These are phyloP conservation scores for Pestalotiopsis sp. DNA, from an alignment of 2,329 filamentous ascomycete genomes.

Conservation along the genomic window DNA sequence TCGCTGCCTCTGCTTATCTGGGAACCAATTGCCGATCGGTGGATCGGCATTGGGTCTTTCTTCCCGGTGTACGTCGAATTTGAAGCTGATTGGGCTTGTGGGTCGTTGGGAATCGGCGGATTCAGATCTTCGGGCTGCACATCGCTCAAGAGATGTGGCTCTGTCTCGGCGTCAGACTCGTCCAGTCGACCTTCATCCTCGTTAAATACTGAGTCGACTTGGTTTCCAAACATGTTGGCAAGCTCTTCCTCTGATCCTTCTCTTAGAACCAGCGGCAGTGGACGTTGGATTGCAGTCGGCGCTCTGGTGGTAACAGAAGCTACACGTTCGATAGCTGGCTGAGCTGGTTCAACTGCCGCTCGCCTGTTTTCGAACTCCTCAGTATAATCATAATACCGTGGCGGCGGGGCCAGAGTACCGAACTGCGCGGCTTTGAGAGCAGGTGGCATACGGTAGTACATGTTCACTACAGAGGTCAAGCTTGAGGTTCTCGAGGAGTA, in stretches of 20 bases:
- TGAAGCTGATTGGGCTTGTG: background rate
- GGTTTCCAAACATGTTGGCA: constrained; percentile 19
- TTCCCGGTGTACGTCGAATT: background rate
- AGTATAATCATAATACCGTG: constrained; percentile 53
- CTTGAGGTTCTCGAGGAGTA: constrained; percentile 45
- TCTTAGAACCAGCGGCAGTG: constrained; percentile 19
- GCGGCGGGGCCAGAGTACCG: constrained; percentile 24
- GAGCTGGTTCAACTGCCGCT: constrained; percentile 13
- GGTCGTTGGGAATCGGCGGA: background rate
- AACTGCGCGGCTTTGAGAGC: constrained; percentile 22
- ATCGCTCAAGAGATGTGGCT: constrained; percentile 10
- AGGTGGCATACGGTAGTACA: constrained; percentile 38
- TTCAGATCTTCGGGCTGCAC: background rate
- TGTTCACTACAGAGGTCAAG: constrained; percentile 50
- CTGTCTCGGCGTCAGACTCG: background rate
- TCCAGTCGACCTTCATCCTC: constrained; percentile 20
- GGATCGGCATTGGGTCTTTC: background rate
- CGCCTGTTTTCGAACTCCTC: constrained; percentile 46
- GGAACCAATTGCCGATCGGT: background rate
- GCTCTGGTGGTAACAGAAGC: constrained; percentile 21
- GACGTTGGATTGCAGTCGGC: constrained; percentile 14
- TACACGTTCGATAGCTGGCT: constrained; percentile 19
- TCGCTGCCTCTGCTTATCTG: constrained; percentile 23
- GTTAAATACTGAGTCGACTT: constrained; percentile 25
- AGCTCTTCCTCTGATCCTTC: constrained; percentile 25